Base-by-base conservation (phyloP, 2,329 filamentous ascomycete species). In the Paraphaeosphaeria minitans region DNA sequence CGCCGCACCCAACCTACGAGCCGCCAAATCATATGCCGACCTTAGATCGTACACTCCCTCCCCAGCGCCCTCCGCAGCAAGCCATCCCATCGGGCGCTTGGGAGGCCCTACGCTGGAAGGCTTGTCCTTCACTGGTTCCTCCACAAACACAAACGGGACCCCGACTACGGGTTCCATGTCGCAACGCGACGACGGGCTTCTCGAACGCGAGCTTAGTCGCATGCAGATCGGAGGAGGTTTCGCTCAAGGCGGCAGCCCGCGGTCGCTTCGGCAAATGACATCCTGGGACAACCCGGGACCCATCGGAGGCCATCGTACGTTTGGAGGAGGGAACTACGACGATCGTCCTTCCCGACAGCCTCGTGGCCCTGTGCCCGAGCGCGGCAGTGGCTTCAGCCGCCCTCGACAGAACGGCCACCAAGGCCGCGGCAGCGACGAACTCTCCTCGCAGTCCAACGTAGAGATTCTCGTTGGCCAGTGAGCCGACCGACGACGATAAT, bases 1-100 rank as follows among this genome's bases (percentile, higher is more conserved):
- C 33, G 86, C 90, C 49, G 89, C 83, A 57, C 86, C 92, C 73
- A 94, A 94, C 71, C 86, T 99, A 37, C 89, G 95, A 45, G 92
- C 92, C 29, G 95, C 94, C 62, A 98, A 98, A 82, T 98, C 94
- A 52, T 97, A 97, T 75, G 95, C 94, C 37, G 95, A 99, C 74
- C 81, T 99, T 63, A 90, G 94, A 64, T 96, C 93, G 1, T 97
- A 96, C 79, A 97, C 93, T 16, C 94, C 94, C 12, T 98, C 94
- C 67, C 94, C 95, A 6, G 94, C 91, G 3, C 89, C 89, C 8
- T 97, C 95, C 13, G 92, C 92, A 19, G 92, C 92, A 6, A 96
- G 92, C 81, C 97, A 96, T 74, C 88, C 92, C 56, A 86, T 87
- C 63, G 85, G 87, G 55, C 80, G 85, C 47, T 84, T 87, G 55